Conservation (phyloP, 768 basidiomycete genomes). For the Cubamyces lactineus region DNA sequence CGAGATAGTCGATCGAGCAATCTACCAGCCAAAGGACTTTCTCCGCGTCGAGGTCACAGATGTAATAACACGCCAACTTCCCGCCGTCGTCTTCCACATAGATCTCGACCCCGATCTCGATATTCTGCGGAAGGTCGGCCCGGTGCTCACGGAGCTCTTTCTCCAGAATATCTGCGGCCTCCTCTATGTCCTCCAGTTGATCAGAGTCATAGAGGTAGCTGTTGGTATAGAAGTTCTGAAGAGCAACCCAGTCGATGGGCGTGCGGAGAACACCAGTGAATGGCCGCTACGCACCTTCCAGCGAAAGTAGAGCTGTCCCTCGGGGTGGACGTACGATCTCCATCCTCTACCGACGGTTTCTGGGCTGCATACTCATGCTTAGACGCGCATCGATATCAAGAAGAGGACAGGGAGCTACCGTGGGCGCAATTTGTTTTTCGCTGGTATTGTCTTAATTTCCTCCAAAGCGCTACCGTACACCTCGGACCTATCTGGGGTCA, state of each 20-base stretch:
- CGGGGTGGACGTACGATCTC: constrained; percentile 11
- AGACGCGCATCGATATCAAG: not conserved
- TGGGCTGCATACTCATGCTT: not conserved
- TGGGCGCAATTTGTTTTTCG: not conserved
- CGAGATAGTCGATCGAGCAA: not conserved
- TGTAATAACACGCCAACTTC: constrained; percentile 12
- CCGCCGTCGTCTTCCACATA: not conserved
- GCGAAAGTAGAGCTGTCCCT: constrained; percentile 21
- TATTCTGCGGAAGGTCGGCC: not conserved
- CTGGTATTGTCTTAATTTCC: not conserved
- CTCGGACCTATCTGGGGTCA: not conserved
- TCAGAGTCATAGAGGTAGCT: not conserved
- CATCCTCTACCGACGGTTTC: not conserved
- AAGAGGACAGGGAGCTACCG: not conserved
- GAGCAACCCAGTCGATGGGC: no score
- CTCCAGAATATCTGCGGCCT: not conserved
- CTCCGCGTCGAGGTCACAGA: not conserved
- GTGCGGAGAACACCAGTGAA: not conserved
- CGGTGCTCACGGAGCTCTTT: not conserved
- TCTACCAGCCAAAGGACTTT: constrained; percentile 7
- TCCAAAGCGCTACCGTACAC: not conserved
- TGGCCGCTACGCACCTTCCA: not conserved
- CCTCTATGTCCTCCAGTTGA: not conserved
- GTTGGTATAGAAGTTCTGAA: constrained; percentile 13
- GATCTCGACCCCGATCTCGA: constrained; percentile 3